These are phyloP conservation scores for Pythium aphanidermatum DNA, from an alignment of 352 stramenopile genomes.

Conservation along the genomic window DNA sequence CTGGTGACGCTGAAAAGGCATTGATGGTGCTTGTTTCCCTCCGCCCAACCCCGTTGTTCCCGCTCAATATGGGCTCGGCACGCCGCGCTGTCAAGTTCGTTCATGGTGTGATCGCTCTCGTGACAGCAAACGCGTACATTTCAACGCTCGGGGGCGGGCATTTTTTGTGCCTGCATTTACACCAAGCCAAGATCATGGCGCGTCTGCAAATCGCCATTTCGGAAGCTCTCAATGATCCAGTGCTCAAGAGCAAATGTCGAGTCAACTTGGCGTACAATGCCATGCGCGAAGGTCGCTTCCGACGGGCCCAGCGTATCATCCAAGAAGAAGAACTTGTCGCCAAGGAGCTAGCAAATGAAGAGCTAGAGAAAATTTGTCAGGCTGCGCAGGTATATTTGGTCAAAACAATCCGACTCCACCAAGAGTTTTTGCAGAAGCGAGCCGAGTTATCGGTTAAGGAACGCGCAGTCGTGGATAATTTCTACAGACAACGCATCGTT, in stretches of 20 bases:
- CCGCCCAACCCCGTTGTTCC: conserved; percentile 36
- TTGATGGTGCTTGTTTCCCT: conserved; percentile 39
- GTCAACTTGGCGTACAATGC: conserved; percentile 79
- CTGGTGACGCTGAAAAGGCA: not conserved
- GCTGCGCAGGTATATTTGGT: conserved; percentile 58
- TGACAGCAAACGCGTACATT: conserved; percentile 81
- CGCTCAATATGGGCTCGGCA: conserved; percentile 53
- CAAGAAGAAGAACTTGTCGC: conserved; percentile 39
- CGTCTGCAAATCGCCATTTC: conserved; percentile 77
- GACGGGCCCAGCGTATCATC: conserved; percentile 45
- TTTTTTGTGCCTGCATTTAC: conserved; percentile 71
- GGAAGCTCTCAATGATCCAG: conserved; percentile 57
- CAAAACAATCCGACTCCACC: conserved; percentile 61
- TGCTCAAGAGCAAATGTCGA: conserved; percentile 79
- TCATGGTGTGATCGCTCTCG: conserved; percentile 59
- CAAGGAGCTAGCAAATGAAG: conserved; percentile 36
- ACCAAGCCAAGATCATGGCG: conserved; percentile 65
- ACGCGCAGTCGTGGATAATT: conserved; percentile 55
- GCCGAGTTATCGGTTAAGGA: conserved; percentile 17
- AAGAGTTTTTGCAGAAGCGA: conserved; percentile 34
- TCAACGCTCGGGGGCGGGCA: conserved; percentile 77
- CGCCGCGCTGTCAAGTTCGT: conserved; percentile 63
- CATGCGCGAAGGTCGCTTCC: conserved; percentile 61
- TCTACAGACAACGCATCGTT: conserved; percentile 76
- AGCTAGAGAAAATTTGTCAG: conserved; percentile 54